Conservation (phyloP, 371 early-diverging fungal species). For the Mucor ambiguus region DNA sequence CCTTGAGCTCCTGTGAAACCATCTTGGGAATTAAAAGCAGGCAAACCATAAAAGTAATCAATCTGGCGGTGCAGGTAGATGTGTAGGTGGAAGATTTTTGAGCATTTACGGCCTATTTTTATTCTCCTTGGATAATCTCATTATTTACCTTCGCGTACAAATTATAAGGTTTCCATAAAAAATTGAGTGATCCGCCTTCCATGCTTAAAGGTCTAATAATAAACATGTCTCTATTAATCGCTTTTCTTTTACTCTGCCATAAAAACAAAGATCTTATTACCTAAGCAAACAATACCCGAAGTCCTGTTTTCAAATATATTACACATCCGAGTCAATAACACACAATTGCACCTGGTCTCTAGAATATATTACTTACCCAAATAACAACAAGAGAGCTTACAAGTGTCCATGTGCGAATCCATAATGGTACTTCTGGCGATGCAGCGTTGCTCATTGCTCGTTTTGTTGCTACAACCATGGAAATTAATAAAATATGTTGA, state of each 20-base stretch:
- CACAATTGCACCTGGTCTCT: not conserved
- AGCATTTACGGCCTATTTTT: not conserved
- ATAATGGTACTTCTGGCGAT: not conserved
- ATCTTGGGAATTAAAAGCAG: slow-evolving; percentile 31
- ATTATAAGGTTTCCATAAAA: slow-evolving; percentile 43
- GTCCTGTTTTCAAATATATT: slow-evolving; percentile 24
- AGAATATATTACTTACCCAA: not conserved
- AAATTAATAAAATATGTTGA: not conserved
- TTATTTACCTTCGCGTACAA: slow-evolving; percentile 34
- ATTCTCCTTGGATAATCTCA: not conserved
- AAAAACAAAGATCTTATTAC: slow-evolving; percentile 14
- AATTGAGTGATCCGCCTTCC: slow-evolving; percentile 37
- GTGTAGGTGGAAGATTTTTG: not conserved
- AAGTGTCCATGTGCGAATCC: slow-evolving; percentile 1
- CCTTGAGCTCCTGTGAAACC: slow-evolving; percentile 52
- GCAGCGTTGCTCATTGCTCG: not conserved
- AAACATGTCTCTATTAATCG: not conserved
- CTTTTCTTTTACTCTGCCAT: too few relatives aligned
- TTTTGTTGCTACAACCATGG: not conserved
- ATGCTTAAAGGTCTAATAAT: slow-evolving; percentile 38
- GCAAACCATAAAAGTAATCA: slow-evolving; percentile 41
- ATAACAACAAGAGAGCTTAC: not conserved
- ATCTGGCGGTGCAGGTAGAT: slow-evolving; percentile 20
- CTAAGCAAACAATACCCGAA: slow-evolving; percentile 41
- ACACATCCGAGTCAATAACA: not conserved